Base-by-base conservation (phyloP, 2,329 filamentous ascomycete species). In the Grosmannia penicillata region DNA sequence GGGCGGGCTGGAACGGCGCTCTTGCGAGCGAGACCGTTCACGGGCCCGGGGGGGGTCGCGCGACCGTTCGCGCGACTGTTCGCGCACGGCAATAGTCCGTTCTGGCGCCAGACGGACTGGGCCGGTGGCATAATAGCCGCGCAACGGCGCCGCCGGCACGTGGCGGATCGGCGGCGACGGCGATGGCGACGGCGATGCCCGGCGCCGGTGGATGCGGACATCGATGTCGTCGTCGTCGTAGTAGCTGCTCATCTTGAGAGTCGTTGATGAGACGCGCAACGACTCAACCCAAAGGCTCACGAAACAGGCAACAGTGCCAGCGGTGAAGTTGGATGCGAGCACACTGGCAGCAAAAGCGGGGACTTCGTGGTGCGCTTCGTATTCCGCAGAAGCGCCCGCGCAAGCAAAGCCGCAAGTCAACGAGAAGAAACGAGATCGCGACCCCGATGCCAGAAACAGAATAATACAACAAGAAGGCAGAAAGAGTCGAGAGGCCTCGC, bases 161-260 rank as follows among this genome's bases (percentile, higher is more conserved):
- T 15, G n/a, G 46, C 33, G 49, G 37, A n/a, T n/a, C n/a, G n/a
- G n/a, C n/a, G 40, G 52, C 21, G 61, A 59, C n/a, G 55, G 58
- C 4, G 53, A 56, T 7, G 45, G 40, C 4, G 46, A 41, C 4
- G 41, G 31, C 10, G n/a, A n/a, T n/a, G 39, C 36, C 27, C 57
- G 59, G 21, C 60, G 61, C 41, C 51, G 57, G 37, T 58, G 58
- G 43, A 70, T 53, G 32, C 56, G 66, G 46, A 74, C 60, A 47
- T 75, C 65, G 36, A 72, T 49, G 33, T 75, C 71, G 23, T 72
- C 70, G 25, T 74, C 68, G 45, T 68, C 63, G 46, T 68, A 62
- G 49, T 63, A 64, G 45, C 50, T 58, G 41, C 42, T 45, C 45
- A 46, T 47, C 13, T 26, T 42, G 40, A 26, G 7, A 14, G n/a